phyloP scores from a whole-genome alignment of 352 stramenopile species.

The Thalassiosira mediterranea region DNA sequence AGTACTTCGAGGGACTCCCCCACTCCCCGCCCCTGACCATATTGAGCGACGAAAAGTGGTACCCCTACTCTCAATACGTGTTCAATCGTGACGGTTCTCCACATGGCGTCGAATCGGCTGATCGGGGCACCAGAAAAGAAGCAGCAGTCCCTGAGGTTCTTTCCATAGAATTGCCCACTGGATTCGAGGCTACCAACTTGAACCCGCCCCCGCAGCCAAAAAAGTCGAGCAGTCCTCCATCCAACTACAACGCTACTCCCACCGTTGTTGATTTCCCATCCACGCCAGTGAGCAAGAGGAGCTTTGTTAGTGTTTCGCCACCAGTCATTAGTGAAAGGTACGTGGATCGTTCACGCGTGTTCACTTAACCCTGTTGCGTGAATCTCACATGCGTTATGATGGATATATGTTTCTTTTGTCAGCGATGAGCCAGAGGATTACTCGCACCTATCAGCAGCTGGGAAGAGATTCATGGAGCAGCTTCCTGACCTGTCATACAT shows the following conservation, averaged over 20 bases:
- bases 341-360: no score
- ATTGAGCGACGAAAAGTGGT: conserved; percentile 48
- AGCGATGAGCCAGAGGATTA: no score
- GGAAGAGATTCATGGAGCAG: conserved; percentile 45
- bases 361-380: no score
- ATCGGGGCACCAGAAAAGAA: background rate
- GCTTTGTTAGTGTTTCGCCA: no score
- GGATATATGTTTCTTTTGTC: no score
- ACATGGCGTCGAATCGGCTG: conserved; percentile 8
- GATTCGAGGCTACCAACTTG: conserved; percentile 43
- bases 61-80: conserved; percentile 46
- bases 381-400: no score
- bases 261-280: conserved; percentile 41
- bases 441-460: conserved; percentile 29
- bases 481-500: conserved; percentile 50
- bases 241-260: conserved; percentile 6
- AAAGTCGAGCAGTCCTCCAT: background rate
- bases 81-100: conserved; percentile 37
- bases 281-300: conserved; percentile 14
- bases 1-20: conserved; percentile 21
- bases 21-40: conserved; percentile 18
- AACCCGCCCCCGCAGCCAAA: background rate
- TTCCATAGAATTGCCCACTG: conserved; percentile 44
- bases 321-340: no score
- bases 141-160: conserved; percentile 45